phyloP scores from a whole-genome alignment of 2,329 filamentous ascomycete species.

The Orbilia brochopaga region DNA sequence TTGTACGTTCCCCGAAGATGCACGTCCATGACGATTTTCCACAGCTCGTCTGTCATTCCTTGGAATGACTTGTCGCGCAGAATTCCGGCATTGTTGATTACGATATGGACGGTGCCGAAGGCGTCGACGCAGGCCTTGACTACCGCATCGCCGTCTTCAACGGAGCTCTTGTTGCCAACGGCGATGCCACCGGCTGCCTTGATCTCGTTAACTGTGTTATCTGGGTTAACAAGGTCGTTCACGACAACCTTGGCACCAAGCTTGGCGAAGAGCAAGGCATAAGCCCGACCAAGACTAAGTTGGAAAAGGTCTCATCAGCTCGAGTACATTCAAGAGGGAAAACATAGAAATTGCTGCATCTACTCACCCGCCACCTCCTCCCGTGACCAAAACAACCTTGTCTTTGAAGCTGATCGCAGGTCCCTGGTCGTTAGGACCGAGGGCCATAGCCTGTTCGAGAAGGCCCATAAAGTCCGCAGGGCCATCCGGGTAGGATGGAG shows the following conservation, averaged over 20 bases:
- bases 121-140: conserved; percentile 92
- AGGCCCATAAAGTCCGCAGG: conserved; percentile 86
- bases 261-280: conserved; percentile 85
- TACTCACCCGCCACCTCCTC: conserved; percentile 76
- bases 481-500: conserved; percentile 80
- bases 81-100: conserved; percentile 98
- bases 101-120: conserved; percentile 89
- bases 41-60: conserved; percentile 95
- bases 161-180: conserved; percentile 88
- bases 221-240: conserved; percentile 93
- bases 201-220: conserved; percentile 89
- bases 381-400: conserved; percentile 84
- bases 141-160: conserved; percentile 87
- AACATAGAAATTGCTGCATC: background rate
- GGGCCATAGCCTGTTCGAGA: conserved; percentile 80
- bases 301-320: conserved; percentile 24
- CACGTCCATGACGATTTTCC: conserved; percentile 89
- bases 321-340: background rate
- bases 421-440: conserved; percentile 73
- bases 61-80: conserved; percentile 95
- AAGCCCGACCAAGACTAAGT: conserved; percentile 80
- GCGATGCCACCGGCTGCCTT: conserved; percentile 87
- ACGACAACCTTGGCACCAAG: conserved; percentile 85
- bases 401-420: conserved; percentile 80
- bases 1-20: conserved; percentile 96